A percentile compares a stretch with the other conserved stretches of the same genome.
phyloP scores from a whole-genome alignment of 345 rosid species.

The Dipteronia sinensis region DNA sequence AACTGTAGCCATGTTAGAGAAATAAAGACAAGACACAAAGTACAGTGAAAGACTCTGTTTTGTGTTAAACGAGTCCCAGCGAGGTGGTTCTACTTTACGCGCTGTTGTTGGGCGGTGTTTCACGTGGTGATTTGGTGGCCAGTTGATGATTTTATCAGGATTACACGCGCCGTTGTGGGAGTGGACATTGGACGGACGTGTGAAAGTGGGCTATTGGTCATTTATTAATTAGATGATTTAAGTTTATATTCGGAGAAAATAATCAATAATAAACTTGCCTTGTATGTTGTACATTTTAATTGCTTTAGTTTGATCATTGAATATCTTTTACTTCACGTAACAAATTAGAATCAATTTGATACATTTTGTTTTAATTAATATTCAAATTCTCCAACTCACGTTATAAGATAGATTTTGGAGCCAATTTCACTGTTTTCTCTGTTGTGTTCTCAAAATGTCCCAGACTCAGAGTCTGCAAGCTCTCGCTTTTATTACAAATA shows the following conservation, averaged over 20 bases:
- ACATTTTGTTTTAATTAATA: no score
- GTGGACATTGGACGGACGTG: neutral
- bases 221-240: neutral
- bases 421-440: neutral
- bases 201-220: neutral
- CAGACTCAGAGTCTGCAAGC: slow-evolving; percentile 28
- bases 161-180: neutral
- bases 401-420: neutral
- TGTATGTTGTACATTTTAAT: no score
- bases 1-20: slow-evolving; percentile 6
- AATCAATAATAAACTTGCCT: neutral
- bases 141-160: neutral
- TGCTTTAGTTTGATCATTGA: no score
- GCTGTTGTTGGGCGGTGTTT: neutral
- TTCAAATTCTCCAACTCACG: neutral
- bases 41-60: neutral
- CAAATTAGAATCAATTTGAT: neutral
- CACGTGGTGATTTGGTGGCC: neutral
- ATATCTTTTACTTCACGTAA: no score
- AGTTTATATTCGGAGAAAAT: neutral
- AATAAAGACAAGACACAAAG: neutral
- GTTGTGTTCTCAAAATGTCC: neutral
- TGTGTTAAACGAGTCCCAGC: neutral
- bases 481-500: slow-evolving; percentile 29
- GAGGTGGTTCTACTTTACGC: neutral